Conservation (phyloP, 352 stramenopile genomes). For the Globisporangium spinosum region DNA sequence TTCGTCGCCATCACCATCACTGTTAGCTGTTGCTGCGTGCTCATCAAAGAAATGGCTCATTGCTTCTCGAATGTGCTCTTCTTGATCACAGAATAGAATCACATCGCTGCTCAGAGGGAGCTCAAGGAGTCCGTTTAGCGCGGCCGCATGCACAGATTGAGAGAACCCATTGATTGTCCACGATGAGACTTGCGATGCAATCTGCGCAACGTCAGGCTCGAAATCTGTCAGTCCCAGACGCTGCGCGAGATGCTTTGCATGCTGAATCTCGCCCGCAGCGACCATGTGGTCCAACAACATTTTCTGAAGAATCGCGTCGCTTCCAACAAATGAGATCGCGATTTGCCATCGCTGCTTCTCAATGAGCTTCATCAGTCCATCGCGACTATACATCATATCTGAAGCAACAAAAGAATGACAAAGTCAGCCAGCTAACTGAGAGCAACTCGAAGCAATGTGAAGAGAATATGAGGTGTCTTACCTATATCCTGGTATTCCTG, state of each 20-base stretch:
- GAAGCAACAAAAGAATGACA: not conserved
- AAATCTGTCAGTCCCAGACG: conserved; percentile 42
- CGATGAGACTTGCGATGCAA: conserved; percentile 16
- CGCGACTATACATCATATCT: conserved; percentile 62
- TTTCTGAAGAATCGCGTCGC: conserved; percentile 43
- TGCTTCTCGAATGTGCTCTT: conserved; percentile 23
- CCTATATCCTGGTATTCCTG: conserved; percentile 54
- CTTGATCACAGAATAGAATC: conserved; percentile 44
- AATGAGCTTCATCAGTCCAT: conserved; percentile 54
- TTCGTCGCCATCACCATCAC: not conserved
- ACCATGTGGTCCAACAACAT: conserved; percentile 49
- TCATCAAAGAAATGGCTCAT: conserved; percentile 27
- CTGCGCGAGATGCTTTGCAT: conserved; percentile 31
- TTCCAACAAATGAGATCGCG: conserved; percentile 61
- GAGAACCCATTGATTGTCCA: conserved; percentile 11
- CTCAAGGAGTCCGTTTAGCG: conserved; percentile 22
- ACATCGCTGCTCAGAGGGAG: conserved; percentile 19
- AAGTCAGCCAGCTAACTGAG: not conserved
- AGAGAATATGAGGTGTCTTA: not conserved
- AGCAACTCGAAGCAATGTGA: not conserved
- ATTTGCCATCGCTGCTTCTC: conserved; percentile 61
- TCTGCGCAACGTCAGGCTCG: conserved; percentile 22
- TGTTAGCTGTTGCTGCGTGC: not conserved
- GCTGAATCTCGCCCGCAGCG: conserved; percentile 26
- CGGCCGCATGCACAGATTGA: conserved; percentile 8